Evolutionary conservation across 495 filamentous ascomycete species (phyloP), one percentile per base, ranked within the genome.

Genomic region (Xylaria telfairii): DNA sequence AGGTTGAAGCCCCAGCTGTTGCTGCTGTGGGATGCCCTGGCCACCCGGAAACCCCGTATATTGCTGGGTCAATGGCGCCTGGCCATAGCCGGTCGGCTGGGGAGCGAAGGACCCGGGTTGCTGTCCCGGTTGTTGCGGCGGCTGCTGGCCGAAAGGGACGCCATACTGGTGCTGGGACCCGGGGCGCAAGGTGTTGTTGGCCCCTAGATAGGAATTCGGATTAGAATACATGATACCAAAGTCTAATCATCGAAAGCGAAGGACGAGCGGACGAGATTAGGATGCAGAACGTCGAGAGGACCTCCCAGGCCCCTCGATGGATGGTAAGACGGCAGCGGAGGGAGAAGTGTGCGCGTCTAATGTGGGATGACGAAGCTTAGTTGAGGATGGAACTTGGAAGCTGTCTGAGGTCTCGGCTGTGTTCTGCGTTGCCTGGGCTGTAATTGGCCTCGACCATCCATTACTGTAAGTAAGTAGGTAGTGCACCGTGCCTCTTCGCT

Each of bases 141-240:
- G 87, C 72, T 88, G 89, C 72, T 89, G 90, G 39, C 85, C 81
- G 78, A 82, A 82, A 67, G 85, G 76, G 81, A 81, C 79, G 56
- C 83, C 86, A 85, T 88, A 90, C 81, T 89, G 89, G 80, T 86
- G 88, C 73, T 85, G 88, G 60, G 89, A 87, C 68, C 90, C 91
- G 10, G 93, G 92, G 71, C 92, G 93, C 78, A 88, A 84, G 82
- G 83, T 90, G 80, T 90, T 92, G 80, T 85, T 88, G 81, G 90
- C 90, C 76, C 93, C 92, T 71, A 96, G 84, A 78, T 90, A 97
- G 61, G 92, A 90, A 84, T 90, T 94, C 69, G 93, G 92, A 77
- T 91, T 92, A 51, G 94, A 95, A 84, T 90, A 97, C 94, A 97
- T 97, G 83, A 79, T 71, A 64, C 44, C 30, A 59, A 30, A 6